A percentile compares a stretch with the other conserved stretches of the same genome.
Evolutionary conservation across 345 rosid genomes (phyloP).

Genomic region (Acer saccharum): DNA sequence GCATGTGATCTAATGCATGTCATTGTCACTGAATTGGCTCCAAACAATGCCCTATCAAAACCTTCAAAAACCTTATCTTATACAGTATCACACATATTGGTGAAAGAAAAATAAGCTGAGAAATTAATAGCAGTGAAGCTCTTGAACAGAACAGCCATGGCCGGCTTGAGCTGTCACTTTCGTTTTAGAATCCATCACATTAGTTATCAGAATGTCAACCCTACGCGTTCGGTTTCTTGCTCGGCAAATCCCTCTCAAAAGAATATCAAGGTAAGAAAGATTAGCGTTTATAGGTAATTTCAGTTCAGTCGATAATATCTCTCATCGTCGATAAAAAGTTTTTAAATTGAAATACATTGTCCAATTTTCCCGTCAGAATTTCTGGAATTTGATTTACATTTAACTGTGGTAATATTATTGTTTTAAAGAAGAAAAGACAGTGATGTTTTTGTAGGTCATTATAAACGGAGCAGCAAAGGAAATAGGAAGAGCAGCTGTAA

Average conservation of each 20-base stretch:
- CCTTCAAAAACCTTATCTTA: constrained; percentile 36
- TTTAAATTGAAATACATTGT: too few relatives aligned
- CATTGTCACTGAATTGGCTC: constrained; percentile 24
- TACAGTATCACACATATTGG: neutral
- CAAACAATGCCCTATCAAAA: constrained; percentile 27
- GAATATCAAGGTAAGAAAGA: constrained; percentile 66
- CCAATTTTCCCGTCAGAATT: too few relatives aligned
- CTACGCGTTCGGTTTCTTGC: constrained; percentile 54
- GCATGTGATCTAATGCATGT: constrained; percentile 1
- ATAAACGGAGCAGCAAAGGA: constrained; percentile 95
- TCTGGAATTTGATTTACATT: too few relatives aligned
- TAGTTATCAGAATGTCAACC: constrained; percentile 29
- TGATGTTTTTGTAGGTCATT: constrained; percentile 47
- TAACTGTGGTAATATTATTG: neutral
- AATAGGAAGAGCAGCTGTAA: constrained; percentile 87
- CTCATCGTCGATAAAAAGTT: neutral
- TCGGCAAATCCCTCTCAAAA: constrained; percentile 74
- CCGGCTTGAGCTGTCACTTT: constrained; percentile 56
- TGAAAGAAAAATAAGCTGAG: constrained; percentile 14
- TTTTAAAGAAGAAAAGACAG: neutral
- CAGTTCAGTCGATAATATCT: neutral
- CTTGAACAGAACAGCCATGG: constrained; percentile 42
- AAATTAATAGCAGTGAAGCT: neutral
- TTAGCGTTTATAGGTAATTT: neutral
- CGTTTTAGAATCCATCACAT: constrained; percentile 27